Evolutionary conservation across 225 moss, liverwort and hornwort genomes (phyloP).

Genomic region (Climacium dendroides): DNA sequence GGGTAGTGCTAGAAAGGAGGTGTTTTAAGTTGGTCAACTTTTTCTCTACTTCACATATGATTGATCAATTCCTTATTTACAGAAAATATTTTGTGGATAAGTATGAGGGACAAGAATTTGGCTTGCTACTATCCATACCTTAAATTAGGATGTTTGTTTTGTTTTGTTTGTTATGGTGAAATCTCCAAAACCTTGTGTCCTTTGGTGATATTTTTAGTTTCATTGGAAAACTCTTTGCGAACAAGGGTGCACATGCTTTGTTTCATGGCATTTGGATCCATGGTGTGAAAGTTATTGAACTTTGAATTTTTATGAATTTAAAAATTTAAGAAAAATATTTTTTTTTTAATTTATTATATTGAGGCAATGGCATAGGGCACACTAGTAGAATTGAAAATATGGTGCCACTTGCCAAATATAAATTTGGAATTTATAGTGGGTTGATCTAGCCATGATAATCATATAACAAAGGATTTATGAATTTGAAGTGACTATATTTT

Average conservation of each 20-base stretch:
- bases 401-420: background rate
- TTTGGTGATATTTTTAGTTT: too few species aligned
- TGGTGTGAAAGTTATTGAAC: too few species aligned
- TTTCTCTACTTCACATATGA: background rate
- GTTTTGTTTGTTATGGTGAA: too few species aligned
- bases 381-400: background rate
- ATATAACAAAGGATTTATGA: background rate
- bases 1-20: background rate
- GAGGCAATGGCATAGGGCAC: too few species aligned
- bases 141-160: too few species aligned
- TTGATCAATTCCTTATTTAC: background rate
- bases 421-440: background rate
- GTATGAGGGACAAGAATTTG: background rate
- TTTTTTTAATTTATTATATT: too few species aligned
- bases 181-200: too few species aligned
- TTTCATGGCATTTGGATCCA: too few species aligned
- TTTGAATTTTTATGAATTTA: too few species aligned
- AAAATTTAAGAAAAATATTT: too few species aligned
- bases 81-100: background rate
- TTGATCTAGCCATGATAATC: background rate
- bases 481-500: background rate
- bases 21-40: fast-evolving
- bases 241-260: too few species aligned
- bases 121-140: background rate
- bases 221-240: too few species aligned